Evolutionary conservation across 345 rosid genomes (phyloP), one percentile per base, ranked within the genome.

Genomic region (Excoecaria cochinchinensis): DNA sequence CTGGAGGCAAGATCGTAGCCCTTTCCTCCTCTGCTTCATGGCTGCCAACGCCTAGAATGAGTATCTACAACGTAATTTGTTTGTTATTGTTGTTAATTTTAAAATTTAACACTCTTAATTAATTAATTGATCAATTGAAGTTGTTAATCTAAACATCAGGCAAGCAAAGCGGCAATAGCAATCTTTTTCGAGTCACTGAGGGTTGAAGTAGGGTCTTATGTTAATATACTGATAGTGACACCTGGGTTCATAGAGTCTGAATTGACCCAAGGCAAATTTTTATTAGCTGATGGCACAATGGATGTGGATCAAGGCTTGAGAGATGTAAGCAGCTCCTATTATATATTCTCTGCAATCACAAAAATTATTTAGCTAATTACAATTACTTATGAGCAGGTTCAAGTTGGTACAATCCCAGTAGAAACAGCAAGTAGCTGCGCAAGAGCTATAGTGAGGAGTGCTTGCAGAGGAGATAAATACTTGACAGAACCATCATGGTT

Each of bases 211-310:
- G 89, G 90, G 3, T 16, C 82, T 0, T 85, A 86, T 19, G 70
- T 91, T 17, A 73, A 62, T 11, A 78, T 90, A 52, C 84, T 88
- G 17, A 79, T 91, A 0, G 95, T 84, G 7, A 87, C 92, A 11
- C 92, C 93, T 17, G 93, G 91, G 10, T 79, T 77, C 59, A 82
- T 89, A 3, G 90, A 90, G 62, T 87, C 95, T 0, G 89, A 89
- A 76, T 22, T 85, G 21, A 82, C 89, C 16, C 74, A 11, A 24
- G 38, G 63, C 63, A 59, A 59, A 59, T 59, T 5, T 22, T 59
- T 59, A 59, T 24, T 59, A 11, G 38, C 63, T 22, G 63, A 59
- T 22, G 63, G 63, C 36, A 24, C 4, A 59, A 31, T 59, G 36
- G 63, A 10, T 59, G 63, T 59, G 38, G 63, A 59, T 24, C 63